A percentile compares a stretch with the other conserved stretches of the same genome.
phyloP scores from a whole-genome alignment of 371 early-diverging fungal species.

The Mucor irregularis region DNA sequence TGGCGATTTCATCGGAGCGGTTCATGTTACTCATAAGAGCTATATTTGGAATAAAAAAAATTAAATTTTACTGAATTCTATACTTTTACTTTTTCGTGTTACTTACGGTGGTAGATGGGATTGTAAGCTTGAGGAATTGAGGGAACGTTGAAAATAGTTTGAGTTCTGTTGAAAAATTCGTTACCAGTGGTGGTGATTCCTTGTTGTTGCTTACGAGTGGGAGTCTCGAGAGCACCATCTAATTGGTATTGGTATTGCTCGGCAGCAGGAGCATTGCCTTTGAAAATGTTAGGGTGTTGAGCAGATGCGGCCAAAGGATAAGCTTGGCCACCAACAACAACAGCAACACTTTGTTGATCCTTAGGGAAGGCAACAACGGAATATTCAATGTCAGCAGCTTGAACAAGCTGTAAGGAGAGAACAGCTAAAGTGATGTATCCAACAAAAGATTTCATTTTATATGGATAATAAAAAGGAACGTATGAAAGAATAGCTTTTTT shows the following conservation, averaged over 20 bases:
- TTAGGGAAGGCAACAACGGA: slow-evolving; percentile 41
- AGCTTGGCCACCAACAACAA: slow-evolving; percentile 28
- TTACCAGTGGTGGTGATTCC: slow-evolving; percentile 48
- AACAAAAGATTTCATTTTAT: slow-evolving; percentile 2
- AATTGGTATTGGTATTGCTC: slow-evolving; percentile 32
- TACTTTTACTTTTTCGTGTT: too few species aligned
- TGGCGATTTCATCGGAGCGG: slow-evolving; percentile 40
- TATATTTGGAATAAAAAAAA: background rate
- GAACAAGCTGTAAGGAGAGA: slow-evolving; percentile 8
- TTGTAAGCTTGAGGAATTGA: slow-evolving; percentile 52
- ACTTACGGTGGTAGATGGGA: slow-evolving; percentile 40
- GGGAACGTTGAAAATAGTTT: slow-evolving; percentile 42
- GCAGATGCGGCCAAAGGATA: slow-evolving; percentile 17
- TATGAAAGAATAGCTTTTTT: background rate
- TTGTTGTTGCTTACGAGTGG: slow-evolving; percentile 25
- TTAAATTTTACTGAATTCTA: too few species aligned
- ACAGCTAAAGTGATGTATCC: slow-evolving; percentile 10
- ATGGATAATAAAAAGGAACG: background rate
- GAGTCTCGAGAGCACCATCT: slow-evolving; percentile 20
- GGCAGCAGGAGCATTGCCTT: slow-evolving; percentile 34
- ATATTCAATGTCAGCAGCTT: slow-evolving; percentile 36
- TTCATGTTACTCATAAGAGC: slow-evolving; percentile 39
- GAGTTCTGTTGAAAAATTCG: slow-evolving; percentile 50
- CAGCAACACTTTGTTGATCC: slow-evolving; percentile 30
- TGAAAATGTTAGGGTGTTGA: slow-evolving; percentile 29